phyloP scores from a whole-genome alignment of 495 filamentous ascomycete species.

The Penicillium bovifimosum region DNA sequence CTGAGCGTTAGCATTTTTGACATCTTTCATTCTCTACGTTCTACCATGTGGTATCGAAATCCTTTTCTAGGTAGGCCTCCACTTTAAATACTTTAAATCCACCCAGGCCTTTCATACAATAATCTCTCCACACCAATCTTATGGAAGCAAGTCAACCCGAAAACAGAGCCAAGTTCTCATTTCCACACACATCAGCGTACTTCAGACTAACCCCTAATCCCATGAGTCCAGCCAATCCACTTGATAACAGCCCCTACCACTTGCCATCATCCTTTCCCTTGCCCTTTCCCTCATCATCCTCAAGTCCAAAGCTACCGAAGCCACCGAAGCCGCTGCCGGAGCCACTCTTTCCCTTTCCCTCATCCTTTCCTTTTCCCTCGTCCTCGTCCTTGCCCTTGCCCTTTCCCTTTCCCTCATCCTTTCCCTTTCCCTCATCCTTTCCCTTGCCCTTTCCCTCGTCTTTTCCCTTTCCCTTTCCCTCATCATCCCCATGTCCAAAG shows the following conservation, averaged over 20 bases:
- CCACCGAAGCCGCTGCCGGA: too few species aligned
- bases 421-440: too few species aligned
- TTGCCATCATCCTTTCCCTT: background rate
- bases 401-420: background rate
- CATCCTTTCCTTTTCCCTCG: too few species aligned
- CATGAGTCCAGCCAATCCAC: background rate
- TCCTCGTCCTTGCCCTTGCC: too few species aligned
- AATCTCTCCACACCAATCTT: background rate
- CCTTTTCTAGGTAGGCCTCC: background rate
- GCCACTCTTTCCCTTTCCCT: too few species aligned
- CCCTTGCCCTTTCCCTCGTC: background rate
- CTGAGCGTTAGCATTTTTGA: slow-evolving; percentile 1
- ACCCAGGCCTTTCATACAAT: too few species aligned
- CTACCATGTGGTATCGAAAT: background rate
- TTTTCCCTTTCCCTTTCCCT: background rate
- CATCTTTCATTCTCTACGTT: background rate
- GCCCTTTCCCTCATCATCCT: background rate
- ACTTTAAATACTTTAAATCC: too few species aligned
- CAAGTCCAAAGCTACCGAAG: background rate
- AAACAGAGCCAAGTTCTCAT: background rate
- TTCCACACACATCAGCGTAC: background rate
- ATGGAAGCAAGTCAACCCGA: background rate
- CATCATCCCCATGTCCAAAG: background rate
- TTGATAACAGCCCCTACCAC: background rate
- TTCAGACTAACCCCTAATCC: background rate